Conservation (phyloP, 2,329 filamentous ascomycete species). For the Juglanconis sp. region DNA sequence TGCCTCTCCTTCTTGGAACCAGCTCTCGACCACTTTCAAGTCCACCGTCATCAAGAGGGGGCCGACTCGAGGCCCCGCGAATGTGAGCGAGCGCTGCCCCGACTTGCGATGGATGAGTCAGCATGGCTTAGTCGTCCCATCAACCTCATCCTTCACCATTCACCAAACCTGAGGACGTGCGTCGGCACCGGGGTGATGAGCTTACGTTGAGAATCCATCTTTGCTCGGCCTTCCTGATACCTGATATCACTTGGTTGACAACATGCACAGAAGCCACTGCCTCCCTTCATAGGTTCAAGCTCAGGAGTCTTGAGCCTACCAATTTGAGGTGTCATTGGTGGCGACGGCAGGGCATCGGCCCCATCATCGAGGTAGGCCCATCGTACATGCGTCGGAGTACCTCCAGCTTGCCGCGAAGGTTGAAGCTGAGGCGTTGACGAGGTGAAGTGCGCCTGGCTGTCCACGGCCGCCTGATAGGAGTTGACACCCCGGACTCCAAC, state of each 20-base stretch:
- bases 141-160: neutral
- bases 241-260: neutral
- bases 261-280: slow-evolving; percentile 11
- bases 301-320: slow-evolving; percentile 14
- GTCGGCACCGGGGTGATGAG: neutral
- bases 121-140: slow-evolving; percentile 16
- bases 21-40: too few relatives aligned
- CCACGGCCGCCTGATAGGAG: neutral
- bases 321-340: slow-evolving; percentile 10
- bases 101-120: slow-evolving; percentile 15
- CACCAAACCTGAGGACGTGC: neutral
- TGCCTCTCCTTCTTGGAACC: neutral
- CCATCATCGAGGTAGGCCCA: neutral
- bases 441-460: neutral
- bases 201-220: slow-evolving; percentile 18
- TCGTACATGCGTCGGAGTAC: neutral
- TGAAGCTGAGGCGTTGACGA: neutral
- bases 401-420: neutral
- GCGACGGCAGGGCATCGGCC: neutral
- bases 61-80: neutral
- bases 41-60: neutral
- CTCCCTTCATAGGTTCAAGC: slow-evolving; percentile 6
- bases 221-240: slow-evolving; percentile 7
- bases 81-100: slow-evolving; percentile 16
- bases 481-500: neutral